Base-by-base conservation (phyloP, 2,329 filamentous ascomycete species). In the Ophiostoma australiae region DNA sequence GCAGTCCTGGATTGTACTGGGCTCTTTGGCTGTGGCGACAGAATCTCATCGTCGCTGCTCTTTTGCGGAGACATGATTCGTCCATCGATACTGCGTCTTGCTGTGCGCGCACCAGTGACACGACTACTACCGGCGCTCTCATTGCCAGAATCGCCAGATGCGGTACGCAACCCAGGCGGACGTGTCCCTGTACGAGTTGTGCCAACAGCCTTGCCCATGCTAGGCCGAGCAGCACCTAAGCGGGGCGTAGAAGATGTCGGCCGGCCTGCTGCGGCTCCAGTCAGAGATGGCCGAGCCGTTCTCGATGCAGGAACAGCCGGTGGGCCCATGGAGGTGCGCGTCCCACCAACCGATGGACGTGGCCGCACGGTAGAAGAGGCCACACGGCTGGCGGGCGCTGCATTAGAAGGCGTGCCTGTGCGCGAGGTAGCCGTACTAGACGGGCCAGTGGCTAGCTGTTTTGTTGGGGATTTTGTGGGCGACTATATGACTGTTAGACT, bases 401-500 rank as follows among this genome's bases (percentile, higher is more conserved):
- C 79, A 75, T 86, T 88, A 58, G 88, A 86, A 0, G 90, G 88
- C 2, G 89, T 91, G 55, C 81, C 85, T 15, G 88, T 91, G 75
- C 89, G 83, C 58, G 90, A 90, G 0, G 84, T 86, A 1, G 84
- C 81, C 5, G 84, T 79, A 75, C 86, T 89, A 1, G 89, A 86
- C 7, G 81, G 78, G 3, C 81, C 80, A 1, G 88, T 83, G 52
- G 79, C 83, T 66, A 91, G 79, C 75, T 91, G 90, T 77, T 95
- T 95, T 3, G 90, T 92, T 1, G 92, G 92, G 1, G 91, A 94
- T 76, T 92, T 94, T 0, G 87, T 89, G 1, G 92, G 91, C 72
- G 90, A 93, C 89, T 93, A 77, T 37, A 23, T n/a, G 6, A 15
- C 2, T 27, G 48, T 67, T 67, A 69, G 69, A 4, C 10, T 15